Conservation (phyloP, 306 rosid species). For the Inga leiocalycina region DNA sequence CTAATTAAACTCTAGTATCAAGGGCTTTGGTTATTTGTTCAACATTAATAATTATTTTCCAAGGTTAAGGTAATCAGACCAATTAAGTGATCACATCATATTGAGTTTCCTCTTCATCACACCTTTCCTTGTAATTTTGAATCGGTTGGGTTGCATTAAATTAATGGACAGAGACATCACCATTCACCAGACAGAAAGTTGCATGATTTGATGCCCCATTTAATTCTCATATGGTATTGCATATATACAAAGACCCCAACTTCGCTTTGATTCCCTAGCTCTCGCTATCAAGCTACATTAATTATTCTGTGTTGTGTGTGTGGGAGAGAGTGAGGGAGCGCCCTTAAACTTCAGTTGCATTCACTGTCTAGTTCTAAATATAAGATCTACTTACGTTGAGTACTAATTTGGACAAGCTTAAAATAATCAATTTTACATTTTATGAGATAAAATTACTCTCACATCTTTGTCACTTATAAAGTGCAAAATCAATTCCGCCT, state of each 20-base stretch:
- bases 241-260: background rate
- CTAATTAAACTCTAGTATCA: background rate
- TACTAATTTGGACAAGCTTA: too few relatives aligned
- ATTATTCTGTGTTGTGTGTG: background rate
- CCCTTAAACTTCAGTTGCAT: too few relatives aligned
- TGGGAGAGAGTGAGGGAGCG: background rate
- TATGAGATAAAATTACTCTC: too few relatives aligned
- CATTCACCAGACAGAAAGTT: background rate
- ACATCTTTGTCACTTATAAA: too few relatives aligned
- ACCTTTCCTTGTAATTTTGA: constrained; percentile 3
- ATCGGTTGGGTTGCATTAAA: constrained; percentile 13
- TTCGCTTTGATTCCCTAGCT: constrained; percentile 10
- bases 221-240: background rate
- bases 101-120: constrained; percentile 25
- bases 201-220: background rate
- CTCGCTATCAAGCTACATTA: background rate
- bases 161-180: constrained; percentile 6
- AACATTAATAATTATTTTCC: background rate
- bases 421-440: too few relatives aligned
- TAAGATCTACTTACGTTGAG: too few relatives aligned
- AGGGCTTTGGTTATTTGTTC: background rate
- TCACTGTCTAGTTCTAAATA: background rate
- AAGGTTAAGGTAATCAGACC: constrained; percentile 14
- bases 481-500: too few relatives aligned
- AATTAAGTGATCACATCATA: background rate